Percentiles rank a stretch among this genome's conserved stretches.
These are phyloP conservation scores for Rhynchospora breviuscula DNA, from an alignment of 176 grass and related monocot species.

Conservation along the genomic window DNA sequence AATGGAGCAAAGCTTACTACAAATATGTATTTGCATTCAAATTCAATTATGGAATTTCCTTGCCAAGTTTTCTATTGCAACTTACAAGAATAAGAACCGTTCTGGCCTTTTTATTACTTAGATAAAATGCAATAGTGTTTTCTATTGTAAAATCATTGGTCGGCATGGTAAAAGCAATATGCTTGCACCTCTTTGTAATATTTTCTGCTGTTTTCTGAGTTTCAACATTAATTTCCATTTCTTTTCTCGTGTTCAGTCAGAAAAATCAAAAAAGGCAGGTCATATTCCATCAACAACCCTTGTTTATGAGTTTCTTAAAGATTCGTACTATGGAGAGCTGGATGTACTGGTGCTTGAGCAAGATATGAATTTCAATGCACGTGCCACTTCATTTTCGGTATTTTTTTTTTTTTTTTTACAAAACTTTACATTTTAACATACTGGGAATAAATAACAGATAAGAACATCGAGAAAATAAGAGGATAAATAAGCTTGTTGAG, in stretches of 20 bases:
- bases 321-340: constrained; percentile 48
- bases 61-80: background rate
- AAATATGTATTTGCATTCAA: background rate
- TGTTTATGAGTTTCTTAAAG: constrained; percentile 56
- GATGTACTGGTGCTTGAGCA: constrained; percentile 64
- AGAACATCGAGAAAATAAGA: background rate
- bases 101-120: background rate
- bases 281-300: constrained; percentile 44
- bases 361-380: constrained; percentile 94
- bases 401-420: constrained; percentile 22
- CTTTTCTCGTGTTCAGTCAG: constrained; percentile 46
- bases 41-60: background rate
- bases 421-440: background rate
- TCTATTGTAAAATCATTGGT: background rate
- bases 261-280: constrained; percentile 68
- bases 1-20: background rate
- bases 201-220: background rate
- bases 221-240: background rate
- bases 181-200: background rate
- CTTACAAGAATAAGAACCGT: background rate
- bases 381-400: constrained; percentile 63
- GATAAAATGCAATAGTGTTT: background rate
- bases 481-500: background rate
- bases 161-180: background rate
- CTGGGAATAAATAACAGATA: background rate